Evolutionary conservation across 1,284 basidiomycete genomes (phyloP).

Genomic region (Agaricales sp.): DNA sequence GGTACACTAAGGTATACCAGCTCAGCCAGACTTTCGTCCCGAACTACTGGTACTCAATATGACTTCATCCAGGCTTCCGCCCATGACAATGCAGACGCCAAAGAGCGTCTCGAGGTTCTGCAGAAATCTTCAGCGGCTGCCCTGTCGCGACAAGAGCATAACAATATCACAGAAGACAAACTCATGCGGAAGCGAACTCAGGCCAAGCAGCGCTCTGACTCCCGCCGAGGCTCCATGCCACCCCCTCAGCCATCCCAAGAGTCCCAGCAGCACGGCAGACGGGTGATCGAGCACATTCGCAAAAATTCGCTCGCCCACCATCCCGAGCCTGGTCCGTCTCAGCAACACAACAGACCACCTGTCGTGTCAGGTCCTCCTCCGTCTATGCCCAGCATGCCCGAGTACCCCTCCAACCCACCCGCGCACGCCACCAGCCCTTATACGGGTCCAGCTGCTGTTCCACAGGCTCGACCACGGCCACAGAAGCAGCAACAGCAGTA

Average conservation of each 20-base stretch:
- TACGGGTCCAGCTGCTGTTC: not conserved
- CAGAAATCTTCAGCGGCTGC: constrained; percentile 44
- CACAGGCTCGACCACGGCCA: not conserved
- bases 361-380: too few relatives aligned
- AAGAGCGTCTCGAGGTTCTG: constrained; percentile 64
- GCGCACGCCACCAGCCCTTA: not conserved
- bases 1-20: constrained; percentile 60
- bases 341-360: too few relatives aligned
- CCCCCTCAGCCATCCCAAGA: not conserved
- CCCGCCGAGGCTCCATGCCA: constrained; percentile 16
- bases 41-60: not conserved
- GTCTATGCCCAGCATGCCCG: not conserved
- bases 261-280: constrained; percentile 12
- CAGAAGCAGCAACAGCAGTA: constrained; percentile 3
- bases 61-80: constrained; percentile 47
- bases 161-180: constrained; percentile 67
- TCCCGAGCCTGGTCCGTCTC: constrained; percentile 9
- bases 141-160: constrained; percentile 74
- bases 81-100: constrained; percentile 79
- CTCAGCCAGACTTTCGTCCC: constrained; percentile 5
- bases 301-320: constrained; percentile 21
- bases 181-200: constrained; percentile 79
- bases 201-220: constrained; percentile 64
- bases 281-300: constrained; percentile 30
- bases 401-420: constrained; percentile 2